Base-by-base conservation (phyloP, 2,329 filamentous ascomycete species). In the Botrytis aclada region DNA sequence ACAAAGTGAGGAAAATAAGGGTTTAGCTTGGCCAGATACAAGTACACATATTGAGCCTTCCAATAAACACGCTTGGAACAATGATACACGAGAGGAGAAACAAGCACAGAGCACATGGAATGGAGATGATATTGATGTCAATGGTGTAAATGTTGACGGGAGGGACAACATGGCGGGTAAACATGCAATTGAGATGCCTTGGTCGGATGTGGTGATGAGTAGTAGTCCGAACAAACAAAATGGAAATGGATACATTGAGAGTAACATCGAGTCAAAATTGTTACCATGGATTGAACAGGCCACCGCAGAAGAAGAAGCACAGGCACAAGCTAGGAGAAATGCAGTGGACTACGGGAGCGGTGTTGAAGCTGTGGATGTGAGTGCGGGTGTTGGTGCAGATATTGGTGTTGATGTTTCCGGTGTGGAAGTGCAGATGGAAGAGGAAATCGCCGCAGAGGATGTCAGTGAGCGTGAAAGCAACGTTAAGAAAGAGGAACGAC, bases 251-350 rank as follows among this genome's bases (percentile, higher is more conserved):
- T 69, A 72, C 51, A 61, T 72, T 51, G 70, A 72, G 41, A 66
- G 63, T 8, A 72, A 58, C 25, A 72, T 72, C 14, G 70, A 72
- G 65, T 69, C 70, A 9, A 72, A 69, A 37, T 51, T 72, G 16
- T 43, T 69, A 29, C 70, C 70, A 9, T 72, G 70, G 70, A 72
- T 72, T 61, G 70, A 72, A 41, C 70, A 72, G 41, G 70, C 51
- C 20, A 72, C 62, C 2, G 70, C 70, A 20, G 62, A 72, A 51
- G 70, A 72, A 58, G 70, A 71, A 22, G 70, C 69, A 25, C 69
- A 67, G 22, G 70, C 39, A n/a, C 70, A 72, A 47, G 70, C 70
- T 34, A 37, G 67, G 29, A 70, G 67, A n/a, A 70, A 69, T 16
- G 47, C 47, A 1, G 47, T 70, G 22, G 54, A 45, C 25, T 70